Conservation (phyloP, 768 basidiomycete species). For the Dacryopinax spathularia region DNA sequence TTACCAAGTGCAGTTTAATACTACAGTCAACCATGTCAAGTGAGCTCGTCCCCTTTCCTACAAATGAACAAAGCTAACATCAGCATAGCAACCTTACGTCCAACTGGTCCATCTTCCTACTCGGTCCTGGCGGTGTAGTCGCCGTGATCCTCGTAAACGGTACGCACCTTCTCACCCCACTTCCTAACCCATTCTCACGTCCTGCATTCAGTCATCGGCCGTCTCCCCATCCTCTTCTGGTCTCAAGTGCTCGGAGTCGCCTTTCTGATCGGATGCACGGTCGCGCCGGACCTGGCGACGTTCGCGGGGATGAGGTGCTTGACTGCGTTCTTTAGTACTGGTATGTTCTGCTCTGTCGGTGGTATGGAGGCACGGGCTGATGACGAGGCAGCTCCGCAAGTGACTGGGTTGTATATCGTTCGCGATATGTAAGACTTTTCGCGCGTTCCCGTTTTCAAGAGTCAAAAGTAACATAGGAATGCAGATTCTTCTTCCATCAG, state of each 20-base stretch:
- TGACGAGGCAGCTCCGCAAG: conserved; percentile 35
- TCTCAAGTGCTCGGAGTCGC: conserved; percentile 47
- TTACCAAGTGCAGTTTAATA: not conserved
- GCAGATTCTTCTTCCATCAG: not conserved
- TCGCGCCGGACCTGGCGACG: conserved; percentile 41
- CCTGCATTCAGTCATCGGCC: conserved; percentile 26
- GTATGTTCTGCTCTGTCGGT: not conserved
- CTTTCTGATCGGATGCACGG: conserved; percentile 45
- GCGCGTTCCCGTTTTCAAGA: not conserved
- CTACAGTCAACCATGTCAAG: conserved; percentile 1
- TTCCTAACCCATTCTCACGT: not conserved
- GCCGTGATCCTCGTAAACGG: conserved; percentile 50
- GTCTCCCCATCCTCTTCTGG: conserved; percentile 59
- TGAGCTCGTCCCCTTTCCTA: not conserved
- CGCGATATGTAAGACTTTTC: conserved; percentile 16
- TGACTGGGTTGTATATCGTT: conserved; percentile 23
- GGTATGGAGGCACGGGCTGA: not conserved
- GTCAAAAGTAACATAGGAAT: too few species aligned
- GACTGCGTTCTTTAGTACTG: conserved; percentile 41
- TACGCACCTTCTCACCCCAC: conserved; percentile 11
- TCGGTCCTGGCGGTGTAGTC: conserved; percentile 47
- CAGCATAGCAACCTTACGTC: conserved; percentile 48
- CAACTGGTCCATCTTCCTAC: conserved; percentile 26
- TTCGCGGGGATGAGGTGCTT: conserved; percentile 48
- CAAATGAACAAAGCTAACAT: conserved; percentile 34